A percentile compares a stretch with the other conserved stretches of the same genome.
Evolutionary conservation across 305 asterid genomes (phyloP).

Genomic region (Nicotiana rustica): DNA sequence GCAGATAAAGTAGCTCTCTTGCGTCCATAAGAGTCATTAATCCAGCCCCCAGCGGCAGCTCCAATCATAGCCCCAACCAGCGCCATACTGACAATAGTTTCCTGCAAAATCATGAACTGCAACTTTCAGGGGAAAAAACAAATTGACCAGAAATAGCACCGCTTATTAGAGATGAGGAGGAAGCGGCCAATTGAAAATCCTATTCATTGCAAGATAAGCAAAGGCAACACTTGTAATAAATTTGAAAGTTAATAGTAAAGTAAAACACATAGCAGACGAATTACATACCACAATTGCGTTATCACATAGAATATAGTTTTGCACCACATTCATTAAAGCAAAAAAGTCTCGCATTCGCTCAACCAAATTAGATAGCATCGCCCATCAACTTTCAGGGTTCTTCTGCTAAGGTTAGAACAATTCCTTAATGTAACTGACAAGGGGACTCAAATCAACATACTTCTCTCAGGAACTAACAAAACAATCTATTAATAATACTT

Average conservation of each 20-base stretch:
- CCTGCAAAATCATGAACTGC: slow-evolving; percentile 56
- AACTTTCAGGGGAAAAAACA: neutral
- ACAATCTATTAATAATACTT: neutral
- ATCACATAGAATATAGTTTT: neutral
- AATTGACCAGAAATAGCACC: neutral
- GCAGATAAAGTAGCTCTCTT: slow-evolving; percentile 91
- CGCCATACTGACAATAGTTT: slow-evolving; percentile 98
- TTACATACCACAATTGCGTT: neutral
- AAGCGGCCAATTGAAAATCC: neutral
- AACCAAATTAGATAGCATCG: neutral
- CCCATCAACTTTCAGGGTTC: neutral
- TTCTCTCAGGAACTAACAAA: neutral
- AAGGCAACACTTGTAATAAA: neutral
- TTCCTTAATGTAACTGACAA: neutral
- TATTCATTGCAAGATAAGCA: neutral
- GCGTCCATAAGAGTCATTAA: slow-evolving; percentile 86
- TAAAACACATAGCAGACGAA: neutral
- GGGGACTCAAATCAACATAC: neutral
- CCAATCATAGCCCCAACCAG: slow-evolving; percentile 95
- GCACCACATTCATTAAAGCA: neutral
- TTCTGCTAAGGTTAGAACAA: neutral
- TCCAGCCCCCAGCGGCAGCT: slow-evolving; percentile 93
- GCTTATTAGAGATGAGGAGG: neutral
- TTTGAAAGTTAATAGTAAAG: neutral
- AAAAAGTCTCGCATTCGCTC: neutral